Conservation (phyloP, 305 asterid species). For the Striga hermonthica region DNA sequence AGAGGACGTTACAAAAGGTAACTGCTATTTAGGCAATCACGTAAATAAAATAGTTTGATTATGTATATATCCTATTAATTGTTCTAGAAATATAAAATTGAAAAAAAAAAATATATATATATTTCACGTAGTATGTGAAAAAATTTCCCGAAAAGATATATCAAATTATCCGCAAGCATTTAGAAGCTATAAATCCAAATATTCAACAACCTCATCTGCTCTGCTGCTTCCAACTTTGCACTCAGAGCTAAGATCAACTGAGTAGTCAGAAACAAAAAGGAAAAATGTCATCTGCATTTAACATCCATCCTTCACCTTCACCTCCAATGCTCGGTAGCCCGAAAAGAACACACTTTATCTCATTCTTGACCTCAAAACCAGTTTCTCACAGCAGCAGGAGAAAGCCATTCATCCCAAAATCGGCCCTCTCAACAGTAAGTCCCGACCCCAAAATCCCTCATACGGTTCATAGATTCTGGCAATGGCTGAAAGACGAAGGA, state of each 20-base stretch:
- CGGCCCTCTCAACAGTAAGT: slow-evolving; percentile 40
- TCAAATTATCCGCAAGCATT: too few relatives aligned
- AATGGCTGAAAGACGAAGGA: slow-evolving; percentile 85
- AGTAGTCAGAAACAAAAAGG: background rate
- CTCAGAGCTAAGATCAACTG: background rate
- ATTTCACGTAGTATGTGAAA: too few relatives aligned
- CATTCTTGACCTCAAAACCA: slow-evolving; percentile 36
- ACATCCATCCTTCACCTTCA: slow-evolving; percentile 36
- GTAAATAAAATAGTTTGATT: too few relatives aligned
- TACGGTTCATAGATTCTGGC: slow-evolving; percentile 71
- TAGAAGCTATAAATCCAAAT: background rate
- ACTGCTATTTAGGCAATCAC: too few relatives aligned
- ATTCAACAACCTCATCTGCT: slow-evolving; percentile 32
- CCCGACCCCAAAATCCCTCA: slow-evolving; percentile 53
- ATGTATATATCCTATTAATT: too few relatives aligned
- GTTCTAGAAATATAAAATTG: too few relatives aligned
- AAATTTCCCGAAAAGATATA: too few relatives aligned
- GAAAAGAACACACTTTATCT: slow-evolving; percentile 23
- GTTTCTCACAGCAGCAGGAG: slow-evolving; percentile 32
- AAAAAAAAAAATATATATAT: too few relatives aligned
- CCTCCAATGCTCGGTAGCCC: slow-evolving; percentile 33
- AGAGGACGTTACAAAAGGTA: too few relatives aligned
- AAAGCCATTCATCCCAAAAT: slow-evolving; percentile 38
- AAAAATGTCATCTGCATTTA: slow-evolving; percentile 52
- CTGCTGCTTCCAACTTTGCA: slow-evolving; percentile 9